Percentiles rank a stretch among this genome's conserved stretches.
These are phyloP conservation scores for Voacanga thouarsii DNA, from an alignment of 257 asterid genomes.

Conservation along the genomic window DNA sequence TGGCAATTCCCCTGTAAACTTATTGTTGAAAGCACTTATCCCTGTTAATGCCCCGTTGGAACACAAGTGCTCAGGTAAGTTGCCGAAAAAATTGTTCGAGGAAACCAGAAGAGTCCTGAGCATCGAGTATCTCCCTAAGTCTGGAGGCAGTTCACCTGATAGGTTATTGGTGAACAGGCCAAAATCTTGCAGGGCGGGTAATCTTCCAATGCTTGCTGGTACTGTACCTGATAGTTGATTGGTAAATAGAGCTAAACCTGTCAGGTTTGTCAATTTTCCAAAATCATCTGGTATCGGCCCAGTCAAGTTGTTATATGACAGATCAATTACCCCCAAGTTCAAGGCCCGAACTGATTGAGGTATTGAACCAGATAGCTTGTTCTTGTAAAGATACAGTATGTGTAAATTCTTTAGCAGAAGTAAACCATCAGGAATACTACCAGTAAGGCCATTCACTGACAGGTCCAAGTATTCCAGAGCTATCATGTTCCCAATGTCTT, in stretches of 20 bases:
- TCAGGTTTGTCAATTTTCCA: slow-evolving; percentile 55
- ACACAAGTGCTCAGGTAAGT: slow-evolving; percentile 55
- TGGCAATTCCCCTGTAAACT: slow-evolving; percentile 63
- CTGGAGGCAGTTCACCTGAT: slow-evolving; percentile 74
- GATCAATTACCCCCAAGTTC: slow-evolving; percentile 50
- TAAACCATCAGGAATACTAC: slow-evolving; percentile 49
- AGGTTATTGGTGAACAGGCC: slow-evolving; percentile 45
- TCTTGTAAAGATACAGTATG: slow-evolving; percentile 29
- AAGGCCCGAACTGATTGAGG: slow-evolving; percentile 45
- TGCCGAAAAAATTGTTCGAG: slow-evolving; percentile 51
- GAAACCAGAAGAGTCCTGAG: slow-evolving; percentile 46
- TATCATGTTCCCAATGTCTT: slow-evolving; percentile 50
- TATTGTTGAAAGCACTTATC: slow-evolving; percentile 44
- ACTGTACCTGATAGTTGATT: slow-evolving; percentile 67
- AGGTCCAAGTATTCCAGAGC: slow-evolving; percentile 56
- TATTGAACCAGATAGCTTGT: slow-evolving; percentile 58
- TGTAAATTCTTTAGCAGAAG: slow-evolving; percentile 56
- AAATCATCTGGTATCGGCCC: slow-evolving; percentile 67
- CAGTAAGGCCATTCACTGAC: slow-evolving; percentile 49
- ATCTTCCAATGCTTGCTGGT: slow-evolving; percentile 53
- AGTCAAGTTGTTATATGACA: slow-evolving; percentile 46
- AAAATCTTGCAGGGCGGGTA: slow-evolving; percentile 44
- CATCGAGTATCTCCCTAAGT: slow-evolving; percentile 59
- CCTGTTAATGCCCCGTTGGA: slow-evolving; percentile 41
- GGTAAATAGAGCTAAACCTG: slow-evolving; percentile 46